Evolutionary conservation across 257 asterid genomes (phyloP).

Genomic region (Salvia miltiorrhiza): DNA sequence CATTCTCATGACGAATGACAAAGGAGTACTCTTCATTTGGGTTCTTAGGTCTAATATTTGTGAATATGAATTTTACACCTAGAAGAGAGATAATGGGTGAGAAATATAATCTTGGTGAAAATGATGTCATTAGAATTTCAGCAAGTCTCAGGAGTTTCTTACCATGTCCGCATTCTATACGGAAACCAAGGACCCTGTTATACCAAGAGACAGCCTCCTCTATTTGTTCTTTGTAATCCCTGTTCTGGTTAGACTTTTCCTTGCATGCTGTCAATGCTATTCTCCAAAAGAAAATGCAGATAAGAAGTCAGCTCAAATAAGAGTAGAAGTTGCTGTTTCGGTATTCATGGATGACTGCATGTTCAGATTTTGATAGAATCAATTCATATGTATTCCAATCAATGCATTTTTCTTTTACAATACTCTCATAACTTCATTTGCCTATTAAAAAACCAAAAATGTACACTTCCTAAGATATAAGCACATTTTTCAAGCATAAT

Average conservation of each 20-base stretch:
- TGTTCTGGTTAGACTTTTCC: constrained; percentile 46
- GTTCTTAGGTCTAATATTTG: constrained; percentile 54
- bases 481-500: constrained; percentile 6
- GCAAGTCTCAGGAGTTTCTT: constrained; percentile 19
- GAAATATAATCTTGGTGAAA: constrained; percentile 9
- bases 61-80: constrained; percentile 89
- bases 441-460: not conserved
- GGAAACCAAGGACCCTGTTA: constrained; percentile 80
- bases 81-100: not conserved
- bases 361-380: not conserved
- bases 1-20: constrained; percentile 67
- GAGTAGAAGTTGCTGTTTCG: not conserved
- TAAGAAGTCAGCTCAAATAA: constrained; percentile 15
- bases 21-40: constrained; percentile 71
- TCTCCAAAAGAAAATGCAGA: constrained; percentile 13
- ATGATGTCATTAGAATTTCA: not conserved
- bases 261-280: constrained; percentile 53
- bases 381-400: not conserved
- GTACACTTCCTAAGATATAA: not conserved
- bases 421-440: not conserved
- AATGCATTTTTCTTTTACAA: not conserved
- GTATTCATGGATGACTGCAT: not conserved
- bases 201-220: constrained; percentile 94
- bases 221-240: constrained; percentile 51
- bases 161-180: constrained; percentile 86